Percentiles rank a stretch among this genome's conserved stretches.
Conservation (phyloP, 148 eudicot genomes). For the Cornus florida region DNA sequence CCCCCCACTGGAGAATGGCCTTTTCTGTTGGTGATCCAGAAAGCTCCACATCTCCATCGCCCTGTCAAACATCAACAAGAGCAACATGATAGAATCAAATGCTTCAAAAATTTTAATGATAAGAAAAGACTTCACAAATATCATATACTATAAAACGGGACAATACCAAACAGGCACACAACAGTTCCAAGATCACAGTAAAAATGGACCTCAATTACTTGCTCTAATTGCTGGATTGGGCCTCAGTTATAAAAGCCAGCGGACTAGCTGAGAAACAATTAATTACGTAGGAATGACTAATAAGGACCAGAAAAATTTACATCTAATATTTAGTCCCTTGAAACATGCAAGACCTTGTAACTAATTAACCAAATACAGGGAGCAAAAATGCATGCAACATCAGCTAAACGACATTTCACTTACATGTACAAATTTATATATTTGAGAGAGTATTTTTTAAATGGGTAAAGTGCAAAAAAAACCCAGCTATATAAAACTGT, state of each 20-base stretch:
- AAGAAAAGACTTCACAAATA: not conserved
- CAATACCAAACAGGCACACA: not conserved
- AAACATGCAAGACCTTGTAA: too few species aligned
- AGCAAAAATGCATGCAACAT: too few species aligned
- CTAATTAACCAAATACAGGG: too few species aligned
- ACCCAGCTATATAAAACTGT: too few species aligned
- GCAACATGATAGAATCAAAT: not conserved
- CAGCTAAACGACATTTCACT: too few species aligned
- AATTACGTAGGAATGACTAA: not conserved
- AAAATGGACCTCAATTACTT: not conserved
- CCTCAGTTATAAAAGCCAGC: not conserved
- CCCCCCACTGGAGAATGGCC: constrained; percentile 89
- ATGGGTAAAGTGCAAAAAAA: too few species aligned
- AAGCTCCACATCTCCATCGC: constrained; percentile 64
- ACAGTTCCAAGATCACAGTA: not conserved
- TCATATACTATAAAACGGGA: not conserved
- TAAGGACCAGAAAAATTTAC: too few species aligned
- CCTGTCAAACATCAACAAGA: constrained; percentile 42
- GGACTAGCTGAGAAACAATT: not conserved
- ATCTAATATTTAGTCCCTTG: too few species aligned
- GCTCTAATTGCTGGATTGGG: not conserved
- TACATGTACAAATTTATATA: too few species aligned
- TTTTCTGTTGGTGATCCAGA: constrained; percentile 98
- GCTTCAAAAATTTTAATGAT: too few species aligned
- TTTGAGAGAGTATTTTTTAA: too few species aligned